phyloP scores from a whole-genome alignment of 1,284 basidiomycete species.

The Ganoderma lucidum region DNA sequence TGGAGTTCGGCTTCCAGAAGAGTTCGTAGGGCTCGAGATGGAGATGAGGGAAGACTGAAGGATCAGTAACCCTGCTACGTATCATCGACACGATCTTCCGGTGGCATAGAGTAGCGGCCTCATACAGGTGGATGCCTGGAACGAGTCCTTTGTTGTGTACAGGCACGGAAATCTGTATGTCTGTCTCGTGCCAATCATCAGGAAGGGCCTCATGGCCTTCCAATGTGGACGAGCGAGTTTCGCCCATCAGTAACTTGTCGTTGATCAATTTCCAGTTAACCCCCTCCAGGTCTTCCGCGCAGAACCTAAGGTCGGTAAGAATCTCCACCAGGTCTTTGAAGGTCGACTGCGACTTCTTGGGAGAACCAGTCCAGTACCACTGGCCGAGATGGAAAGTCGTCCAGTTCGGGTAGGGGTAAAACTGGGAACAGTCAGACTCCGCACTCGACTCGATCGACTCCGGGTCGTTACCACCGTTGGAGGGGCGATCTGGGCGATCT shows the following conservation, averaged over 20 bases:
- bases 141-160: not conserved
- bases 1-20: not conserved
- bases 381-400: constrained; percentile 15
- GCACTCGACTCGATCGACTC: not conserved
- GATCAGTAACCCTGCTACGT: not conserved
- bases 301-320: constrained; percentile 10
- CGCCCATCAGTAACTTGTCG: not conserved
- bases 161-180: not conserved
- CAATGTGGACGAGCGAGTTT: not conserved
- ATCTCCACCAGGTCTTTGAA: constrained; percentile 21
- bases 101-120: not conserved
- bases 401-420: constrained; percentile 18
- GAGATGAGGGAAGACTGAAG: not conserved
- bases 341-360: constrained; percentile 16
- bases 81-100: not conserved
- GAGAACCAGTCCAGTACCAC: constrained; percentile 18
- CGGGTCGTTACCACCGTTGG: not conserved
- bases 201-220: not conserved
- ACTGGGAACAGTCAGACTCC: not conserved
- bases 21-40: not conserved
- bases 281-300: not conserved
- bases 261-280: not conserved
- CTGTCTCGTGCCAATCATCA: not conserved
- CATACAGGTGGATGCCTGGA: not conserved
- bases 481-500: not conserved